Evolutionary conservation across 805 yeast species (phyloP), one percentile per base, ranked within the genome.

Genomic region (Candida anglica): DNA sequence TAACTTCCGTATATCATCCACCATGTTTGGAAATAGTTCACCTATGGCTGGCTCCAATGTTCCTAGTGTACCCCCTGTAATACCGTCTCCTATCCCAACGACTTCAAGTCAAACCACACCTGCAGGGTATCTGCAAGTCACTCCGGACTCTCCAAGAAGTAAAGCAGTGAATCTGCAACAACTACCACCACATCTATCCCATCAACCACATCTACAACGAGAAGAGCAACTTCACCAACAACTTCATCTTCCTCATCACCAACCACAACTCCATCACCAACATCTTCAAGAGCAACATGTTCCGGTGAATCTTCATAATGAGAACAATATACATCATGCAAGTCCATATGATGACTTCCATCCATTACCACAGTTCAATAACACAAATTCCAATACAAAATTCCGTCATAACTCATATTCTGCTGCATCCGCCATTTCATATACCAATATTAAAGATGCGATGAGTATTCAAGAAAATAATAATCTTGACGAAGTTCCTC

Each of bases 341-440:
- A 22, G 10, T 5, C 5, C 5, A 22, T 5, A 22, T 14, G 14
- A 22, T 22, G 10, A 11, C 25, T 11, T n/a, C n/a, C n/a, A n/a
- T n/a, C n/a, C n/a, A n/a, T n/a, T n/a, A 22, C 25, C 25, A 6
- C 25, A 22, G 10, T 5, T n/a, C n/a, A n/a, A n/a, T n/a, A n/a
- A n/a, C n/a, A n/a, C n/a, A n/a, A n/a, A 23, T 17, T 18, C 18
- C 8, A 11, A 9, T 15, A 6, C 25, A 30, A 46, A 37, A 19
- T 37, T 60, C 18, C 62, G 80, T 13, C 79, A 75, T 51, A 72
- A 70, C 6, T 79, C 84, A n/a, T 79, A 75, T 48, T 73, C 80
- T 3, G 87, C 87, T 0, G 76, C 81, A 1, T 64, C 79, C 10
- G 74, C 81, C 1, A 56, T 69, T 5, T 73, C 85, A 0, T 81